Conservation (phyloP, 257 asterid species). For the Apocynum venetum region DNA sequence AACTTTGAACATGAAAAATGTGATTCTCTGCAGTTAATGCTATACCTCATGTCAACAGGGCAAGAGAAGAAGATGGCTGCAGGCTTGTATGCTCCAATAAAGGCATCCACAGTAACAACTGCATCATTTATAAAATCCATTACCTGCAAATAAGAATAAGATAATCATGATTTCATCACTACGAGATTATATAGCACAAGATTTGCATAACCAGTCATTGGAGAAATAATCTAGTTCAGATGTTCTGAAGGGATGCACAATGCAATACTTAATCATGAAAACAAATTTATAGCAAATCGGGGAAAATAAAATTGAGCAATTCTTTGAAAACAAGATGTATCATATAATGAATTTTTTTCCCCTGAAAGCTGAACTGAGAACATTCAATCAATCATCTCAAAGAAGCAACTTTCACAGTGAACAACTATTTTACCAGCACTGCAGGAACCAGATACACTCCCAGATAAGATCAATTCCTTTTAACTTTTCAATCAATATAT, state of each 20-base stretch:
- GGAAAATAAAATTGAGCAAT: neutral
- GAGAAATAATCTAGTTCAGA: neutral
- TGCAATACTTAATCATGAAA: neutral
- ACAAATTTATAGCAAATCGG: neutral
- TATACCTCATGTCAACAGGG: constrained; percentile 73
- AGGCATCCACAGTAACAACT: constrained; percentile 79
- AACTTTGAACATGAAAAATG: neutral
- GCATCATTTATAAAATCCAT: constrained; percentile 97
- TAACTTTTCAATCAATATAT: neutral
- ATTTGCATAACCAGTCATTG: neutral
- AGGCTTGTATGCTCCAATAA: constrained; percentile 64
- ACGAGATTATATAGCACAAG: neutral
- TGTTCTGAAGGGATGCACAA: neutral
- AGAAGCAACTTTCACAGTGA: neutral
- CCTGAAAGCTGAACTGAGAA: neutral
- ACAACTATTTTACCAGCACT: neutral
- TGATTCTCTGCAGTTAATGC: constrained; percentile 10
- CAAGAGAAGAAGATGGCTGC: constrained; percentile 75
- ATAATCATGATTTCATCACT: neutral
- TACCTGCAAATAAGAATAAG: constrained; percentile 45
- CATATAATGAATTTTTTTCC: neutral
- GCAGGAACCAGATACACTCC: neutral
- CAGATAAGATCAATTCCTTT: neutral
- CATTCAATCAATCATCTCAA: neutral
- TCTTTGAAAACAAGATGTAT: neutral